phyloP scores from a whole-genome alignment of 2,329 filamentous ascomycete species.

The Colletotrichum sp. region DNA sequence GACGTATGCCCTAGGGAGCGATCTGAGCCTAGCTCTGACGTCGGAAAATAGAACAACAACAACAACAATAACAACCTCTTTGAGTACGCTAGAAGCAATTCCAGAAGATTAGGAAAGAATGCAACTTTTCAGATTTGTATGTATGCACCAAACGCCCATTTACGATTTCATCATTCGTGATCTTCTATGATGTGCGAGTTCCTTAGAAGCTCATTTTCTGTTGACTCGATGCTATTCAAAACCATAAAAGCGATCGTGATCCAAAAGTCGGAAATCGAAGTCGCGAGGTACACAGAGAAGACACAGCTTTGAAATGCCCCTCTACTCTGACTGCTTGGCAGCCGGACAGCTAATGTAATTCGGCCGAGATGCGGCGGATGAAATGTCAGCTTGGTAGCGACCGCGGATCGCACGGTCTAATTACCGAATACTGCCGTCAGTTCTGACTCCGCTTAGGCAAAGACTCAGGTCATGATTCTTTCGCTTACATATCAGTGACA shows the following conservation, averaged over 20 bases:
- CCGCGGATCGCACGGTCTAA: background rate
- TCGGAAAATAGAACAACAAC: no score
- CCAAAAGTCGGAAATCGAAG: background rate
- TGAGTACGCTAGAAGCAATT: background rate
- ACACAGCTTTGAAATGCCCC: background rate
- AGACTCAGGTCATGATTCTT: background rate
- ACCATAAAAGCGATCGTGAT: background rate
- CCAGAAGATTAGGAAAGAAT: background rate
- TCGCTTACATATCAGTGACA: background rate
- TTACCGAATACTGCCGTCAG: background rate
- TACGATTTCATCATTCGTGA: background rate
- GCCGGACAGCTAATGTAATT: background rate
- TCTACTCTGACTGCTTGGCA: background rate
- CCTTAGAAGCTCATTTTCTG: background rate
- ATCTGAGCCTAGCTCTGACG: no score
- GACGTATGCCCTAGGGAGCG: no score
- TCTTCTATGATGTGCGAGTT: background rate
- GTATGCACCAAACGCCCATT: accelerated
- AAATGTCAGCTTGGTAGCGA: background rate
- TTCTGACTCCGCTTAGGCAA: background rate
- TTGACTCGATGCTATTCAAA: background rate
- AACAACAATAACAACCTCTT: no score
- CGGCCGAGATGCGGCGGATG: background rate
- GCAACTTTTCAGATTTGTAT: background rate
- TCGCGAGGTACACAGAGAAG: background rate